A percentile compares a stretch with the other conserved stretches of the same genome.
Conservation (phyloP, 2,329 filamentous ascomycete genomes). For the Cytospora mali region DNA sequence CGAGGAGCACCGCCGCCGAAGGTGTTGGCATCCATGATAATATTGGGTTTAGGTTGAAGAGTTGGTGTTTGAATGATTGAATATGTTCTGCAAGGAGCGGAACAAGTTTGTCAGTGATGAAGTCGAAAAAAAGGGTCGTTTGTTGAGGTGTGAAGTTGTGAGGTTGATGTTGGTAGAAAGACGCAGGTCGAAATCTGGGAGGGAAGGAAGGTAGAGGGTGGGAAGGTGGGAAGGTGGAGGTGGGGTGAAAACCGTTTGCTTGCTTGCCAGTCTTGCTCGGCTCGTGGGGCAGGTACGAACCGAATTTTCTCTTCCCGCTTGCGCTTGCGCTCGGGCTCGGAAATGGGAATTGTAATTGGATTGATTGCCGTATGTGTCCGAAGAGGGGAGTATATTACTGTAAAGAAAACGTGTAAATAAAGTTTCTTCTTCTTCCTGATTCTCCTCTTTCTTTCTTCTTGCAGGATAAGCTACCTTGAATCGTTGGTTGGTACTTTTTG, state of each 20-base stretch:
- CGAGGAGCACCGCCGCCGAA: slow-evolving; percentile 36
- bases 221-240: slow-evolving; percentile 19
- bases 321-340: slow-evolving; percentile 1
- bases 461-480: too few species aligned
- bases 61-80: slow-evolving; percentile 18
- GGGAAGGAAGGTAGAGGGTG: slow-evolving; percentile 6
- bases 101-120: slow-evolving; percentile 19
- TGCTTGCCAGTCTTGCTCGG: slow-evolving; percentile 16
- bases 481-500: background rate
- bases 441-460: background rate
- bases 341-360: slow-evolving; percentile 3
- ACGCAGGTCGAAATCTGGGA: slow-evolving; percentile 13
- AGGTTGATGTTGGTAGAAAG: background rate
- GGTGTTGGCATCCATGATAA: slow-evolving; percentile 41
- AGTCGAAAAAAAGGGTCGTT: slow-evolving; percentile 29
- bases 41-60: slow-evolving; percentile 18
- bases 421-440: background rate
- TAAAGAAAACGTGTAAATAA: too few species aligned
- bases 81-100: slow-evolving; percentile 14
- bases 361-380: slow-evolving; percentile 5
- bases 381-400: background rate
- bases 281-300: slow-evolving; percentile 22
- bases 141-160: slow-evolving; percentile 4
- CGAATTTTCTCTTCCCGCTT: slow-evolving; percentile 22
- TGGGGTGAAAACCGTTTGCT: slow-evolving; percentile 24